Conservation (phyloP, 1,139 yeast species). For the Saccharomyces pastorianus region DNA sequence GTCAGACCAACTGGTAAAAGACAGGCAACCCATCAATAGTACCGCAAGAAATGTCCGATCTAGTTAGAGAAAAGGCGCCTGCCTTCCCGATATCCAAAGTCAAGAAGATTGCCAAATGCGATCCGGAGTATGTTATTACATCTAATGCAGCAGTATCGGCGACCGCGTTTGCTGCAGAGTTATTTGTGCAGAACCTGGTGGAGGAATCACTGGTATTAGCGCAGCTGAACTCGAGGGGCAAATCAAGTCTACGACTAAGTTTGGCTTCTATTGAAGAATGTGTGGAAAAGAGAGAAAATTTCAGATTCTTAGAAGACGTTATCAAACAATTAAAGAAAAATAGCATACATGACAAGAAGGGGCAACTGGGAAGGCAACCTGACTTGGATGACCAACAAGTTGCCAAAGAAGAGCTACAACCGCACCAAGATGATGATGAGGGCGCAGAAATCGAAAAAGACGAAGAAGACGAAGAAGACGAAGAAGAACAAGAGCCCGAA, state of each 20-base stretch:
- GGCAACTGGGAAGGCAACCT: constrained; percentile 11
- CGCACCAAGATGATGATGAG: constrained; percentile 2
- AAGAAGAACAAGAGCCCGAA: constrained; percentile 15
- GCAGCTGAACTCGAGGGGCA: constrained; percentile 14
- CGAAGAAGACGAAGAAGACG: constrained; percentile 14
- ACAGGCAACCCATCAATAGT: no score
- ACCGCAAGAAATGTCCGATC: constrained; percentile 8
- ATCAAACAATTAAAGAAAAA: background rate
- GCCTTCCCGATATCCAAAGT: constrained; percentile 70
- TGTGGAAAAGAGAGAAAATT: constrained; percentile 56
- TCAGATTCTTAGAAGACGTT: constrained; percentile 52
- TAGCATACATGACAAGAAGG: constrained; percentile 5
- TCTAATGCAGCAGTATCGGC: constrained; percentile 77
- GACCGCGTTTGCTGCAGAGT: constrained; percentile 79
- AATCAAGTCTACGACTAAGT: constrained; percentile 17
- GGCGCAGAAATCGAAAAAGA: constrained; percentile 6
- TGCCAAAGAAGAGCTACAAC: constrained; percentile 8
- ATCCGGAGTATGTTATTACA: constrained; percentile 71
- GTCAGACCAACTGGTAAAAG: no score
- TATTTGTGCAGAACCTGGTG: constrained; percentile 72
- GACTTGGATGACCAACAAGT: constrained; percentile 16
- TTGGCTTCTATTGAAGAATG: constrained; percentile 74
- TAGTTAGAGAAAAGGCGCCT: constrained; percentile 11
- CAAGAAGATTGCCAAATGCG: constrained; percentile 75
- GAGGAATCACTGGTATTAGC: constrained; percentile 60